Evolutionary conservation across 2,329 filamentous ascomycete species (phyloP), one percentile per base, ranked within the genome.

Genomic region (Pseudocercospora crystallina): DNA sequence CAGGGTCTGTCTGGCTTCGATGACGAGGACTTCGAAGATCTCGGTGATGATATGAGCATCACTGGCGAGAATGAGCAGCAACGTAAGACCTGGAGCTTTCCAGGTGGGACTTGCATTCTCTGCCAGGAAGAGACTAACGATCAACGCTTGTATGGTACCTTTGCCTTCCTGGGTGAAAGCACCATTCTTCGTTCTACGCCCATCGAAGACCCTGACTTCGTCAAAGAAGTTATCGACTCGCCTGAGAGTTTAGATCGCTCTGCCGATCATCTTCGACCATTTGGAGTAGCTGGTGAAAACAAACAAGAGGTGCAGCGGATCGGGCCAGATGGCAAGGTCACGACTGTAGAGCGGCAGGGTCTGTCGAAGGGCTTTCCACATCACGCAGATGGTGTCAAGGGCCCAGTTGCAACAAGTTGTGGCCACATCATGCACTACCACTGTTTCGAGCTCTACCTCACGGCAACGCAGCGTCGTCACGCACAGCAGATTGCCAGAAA

Each of bases 381-480:
- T 5, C 76, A 80, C 8, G 78, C 83, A 35, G 51, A 60, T 20
- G 49, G 53, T 9, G 83, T 83, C 31, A 77, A 81, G 13, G 94
- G 91, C 0, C 88, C 92, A 0, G 86, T 97, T 1, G 89, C 91
- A 9, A 89, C 88, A 32, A 90, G 92, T 8, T 99, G 94, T 70
- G 94, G 94, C 2, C 94, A 99, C 69, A 95, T 99, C 65, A 99
- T 99, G 94, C 94, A 99, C 69, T 97, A 89, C 68, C 84, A 82
- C 60, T 99, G 94, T 72, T 99, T 99, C 66, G 90, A 96, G 64
- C 82, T 87, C 35, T 99, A 97, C 65, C 87, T 89, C 58, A 83
- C 88, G 39, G 90, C 92, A 3, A 95, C 90, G 0, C 79, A 85
- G 46, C 81, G 91, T 53, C 83, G 94, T 34, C 95, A 99, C 66